Conservation (phyloP, 1,139 yeast genomes). For the Yamadazyma oceani region DNA sequence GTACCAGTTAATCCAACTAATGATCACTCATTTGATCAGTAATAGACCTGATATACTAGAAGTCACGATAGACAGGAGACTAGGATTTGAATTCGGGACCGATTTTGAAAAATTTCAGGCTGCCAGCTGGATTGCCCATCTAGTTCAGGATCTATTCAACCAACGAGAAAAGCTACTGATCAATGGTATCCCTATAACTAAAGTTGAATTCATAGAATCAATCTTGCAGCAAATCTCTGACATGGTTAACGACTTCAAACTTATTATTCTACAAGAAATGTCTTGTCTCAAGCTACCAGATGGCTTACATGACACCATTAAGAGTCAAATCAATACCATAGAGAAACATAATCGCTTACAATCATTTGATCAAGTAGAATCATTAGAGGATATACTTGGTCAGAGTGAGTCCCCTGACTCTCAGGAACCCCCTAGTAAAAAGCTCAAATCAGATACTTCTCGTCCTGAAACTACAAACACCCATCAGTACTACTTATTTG, state of each 20-base stretch:
- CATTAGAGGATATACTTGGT: constrained; percentile 11
- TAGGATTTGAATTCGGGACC: constrained; percentile 8
- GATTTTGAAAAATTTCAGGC: constrained; percentile 6
- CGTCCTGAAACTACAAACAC: no score
- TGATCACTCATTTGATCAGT: constrained; percentile 5
- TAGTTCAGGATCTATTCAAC: constrained; percentile 1
- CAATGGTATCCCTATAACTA: neutral
- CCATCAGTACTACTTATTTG: constrained; percentile 22
- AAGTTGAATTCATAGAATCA: neutral
- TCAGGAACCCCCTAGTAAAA: constrained; percentile 3
- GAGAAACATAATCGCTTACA: constrained; percentile 3
- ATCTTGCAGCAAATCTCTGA: neutral
- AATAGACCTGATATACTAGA: constrained; percentile 2
- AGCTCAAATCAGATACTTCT: constrained; percentile 7
- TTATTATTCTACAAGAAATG: constrained; percentile 2
- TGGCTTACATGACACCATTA: neutral
- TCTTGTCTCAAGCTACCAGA: neutral
- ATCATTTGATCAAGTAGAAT: constrained; percentile 8
- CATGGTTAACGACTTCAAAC: neutral
- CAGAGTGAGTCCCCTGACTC: neutral
- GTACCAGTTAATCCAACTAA: constrained; percentile 10
- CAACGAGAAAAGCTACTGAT: neutral
- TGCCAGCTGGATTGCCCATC: constrained; percentile 11
- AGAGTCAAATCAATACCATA: neutral
- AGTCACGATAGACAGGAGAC: constrained; percentile 5